Evolutionary conservation across 495 filamentous ascomycete species (phyloP).

Genomic region (Podospora bellae-mahoneyi): DNA sequence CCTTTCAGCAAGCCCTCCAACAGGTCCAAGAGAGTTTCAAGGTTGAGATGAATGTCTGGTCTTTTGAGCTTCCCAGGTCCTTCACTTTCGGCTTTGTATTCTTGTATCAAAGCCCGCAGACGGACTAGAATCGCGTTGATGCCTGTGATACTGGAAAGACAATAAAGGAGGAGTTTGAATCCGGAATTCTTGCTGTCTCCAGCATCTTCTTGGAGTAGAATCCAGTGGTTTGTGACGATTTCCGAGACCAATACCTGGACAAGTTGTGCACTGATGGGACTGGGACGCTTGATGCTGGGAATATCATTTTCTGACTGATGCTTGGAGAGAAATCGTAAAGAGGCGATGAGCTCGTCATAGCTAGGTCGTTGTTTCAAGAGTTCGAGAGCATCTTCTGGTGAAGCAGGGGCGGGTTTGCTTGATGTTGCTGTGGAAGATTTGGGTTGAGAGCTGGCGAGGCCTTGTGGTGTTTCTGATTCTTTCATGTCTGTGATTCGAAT

Average conservation of each 20-base stretch:
- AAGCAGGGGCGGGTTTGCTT: slow-evolving; percentile 28
- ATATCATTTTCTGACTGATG: slow-evolving; percentile 29
- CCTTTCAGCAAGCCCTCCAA: slow-evolving; percentile 54
- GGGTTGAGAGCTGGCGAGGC: slow-evolving; percentile 13
- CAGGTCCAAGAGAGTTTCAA: slow-evolving; percentile 44
- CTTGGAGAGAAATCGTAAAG: slow-evolving; percentile 52
- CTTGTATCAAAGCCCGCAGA: slow-evolving; percentile 53
- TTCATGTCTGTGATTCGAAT: slow-evolving; percentile 13
- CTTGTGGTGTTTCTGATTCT: slow-evolving; percentile 3
- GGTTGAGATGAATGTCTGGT: slow-evolving; percentile 36
- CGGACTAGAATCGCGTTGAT: slow-evolving; percentile 64
- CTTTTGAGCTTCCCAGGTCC: slow-evolving; percentile 32
- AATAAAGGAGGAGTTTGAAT: slow-evolving; percentile 54
- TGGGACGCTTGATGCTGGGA: slow-evolving; percentile 62
- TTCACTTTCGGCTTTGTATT: slow-evolving; percentile 32
- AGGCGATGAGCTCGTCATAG: slow-evolving; percentile 51
- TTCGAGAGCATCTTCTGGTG: slow-evolving; percentile 59
- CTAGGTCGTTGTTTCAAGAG: slow-evolving; percentile 63
- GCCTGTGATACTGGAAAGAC: slow-evolving; percentile 68
- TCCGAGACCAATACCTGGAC: slow-evolving; percentile 64
- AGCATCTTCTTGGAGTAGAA: slow-evolving; percentile 49
- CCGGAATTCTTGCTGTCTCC: slow-evolving; percentile 24
- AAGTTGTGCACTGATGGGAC: slow-evolving; percentile 64
- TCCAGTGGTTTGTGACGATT: slow-evolving; percentile 77
- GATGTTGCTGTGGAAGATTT: slow-evolving; percentile 18